phyloP scores from a whole-genome alignment of 225 moss, liverwort and hornwort genomes.

The Polytrichum commune region DNA sequence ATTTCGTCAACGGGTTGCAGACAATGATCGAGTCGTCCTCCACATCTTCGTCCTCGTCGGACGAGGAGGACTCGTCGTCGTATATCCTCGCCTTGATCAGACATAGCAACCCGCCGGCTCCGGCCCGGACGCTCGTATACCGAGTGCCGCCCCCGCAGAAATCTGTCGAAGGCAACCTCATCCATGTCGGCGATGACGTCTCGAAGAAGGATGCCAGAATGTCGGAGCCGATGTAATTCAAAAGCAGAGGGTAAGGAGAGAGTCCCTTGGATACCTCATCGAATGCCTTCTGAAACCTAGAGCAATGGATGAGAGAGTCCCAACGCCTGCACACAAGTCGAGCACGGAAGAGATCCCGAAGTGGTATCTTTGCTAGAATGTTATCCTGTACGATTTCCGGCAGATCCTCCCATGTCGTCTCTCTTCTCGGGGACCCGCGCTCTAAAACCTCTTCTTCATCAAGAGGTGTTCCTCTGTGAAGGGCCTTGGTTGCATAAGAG shows the following conservation, averaged over 20 bases:
- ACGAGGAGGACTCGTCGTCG: slow-evolving; percentile 9
- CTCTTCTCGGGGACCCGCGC: background rate
- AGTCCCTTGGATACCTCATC: slow-evolving; percentile 6
- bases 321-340: slow-evolving; percentile 11
- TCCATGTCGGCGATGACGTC: background rate
- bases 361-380: slow-evolving; percentile 10
- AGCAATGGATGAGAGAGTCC: slow-evolving; percentile 7
- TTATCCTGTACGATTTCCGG: slow-evolving; percentile 11
- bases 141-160: slow-evolving; percentile 16
- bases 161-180: slow-evolving; percentile 5
- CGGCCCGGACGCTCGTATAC: slow-evolving; percentile 11
- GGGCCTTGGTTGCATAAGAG: background rate
- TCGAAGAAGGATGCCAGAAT: slow-evolving; percentile 9
- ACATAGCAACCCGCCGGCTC: slow-evolving; percentile 16
- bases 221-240: slow-evolving; percentile 6
- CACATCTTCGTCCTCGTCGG: slow-evolving; percentile 9
- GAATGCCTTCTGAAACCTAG: slow-evolving; percentile 15
- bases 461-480: background rate
- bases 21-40: slow-evolving; percentile 16
- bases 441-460: background rate
- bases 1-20: slow-evolving; percentile 16
- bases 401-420: slow-evolving; percentile 13
- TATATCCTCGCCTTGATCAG: slow-evolving; percentile 11
- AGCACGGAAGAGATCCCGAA: slow-evolving; percentile 10
- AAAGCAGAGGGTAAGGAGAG: slow-evolving; percentile 12